Percentiles rank a stretch among this genome's conserved stretches.
Evolutionary conservation across 306 rosid genomes (phyloP).

Genomic region (Corylus americana): DNA sequence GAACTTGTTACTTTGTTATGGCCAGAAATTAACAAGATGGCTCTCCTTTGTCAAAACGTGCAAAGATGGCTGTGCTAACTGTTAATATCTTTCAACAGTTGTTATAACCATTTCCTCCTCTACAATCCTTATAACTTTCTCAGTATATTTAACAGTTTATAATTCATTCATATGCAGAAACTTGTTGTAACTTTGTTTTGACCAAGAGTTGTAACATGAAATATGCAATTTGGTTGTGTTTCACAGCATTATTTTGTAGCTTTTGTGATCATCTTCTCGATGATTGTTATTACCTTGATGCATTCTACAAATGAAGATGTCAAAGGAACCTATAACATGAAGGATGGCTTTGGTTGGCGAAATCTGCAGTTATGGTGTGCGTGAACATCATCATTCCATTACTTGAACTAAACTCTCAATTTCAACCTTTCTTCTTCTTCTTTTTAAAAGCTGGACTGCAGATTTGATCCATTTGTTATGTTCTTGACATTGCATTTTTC

Average conservation of each 20-base stretch:
- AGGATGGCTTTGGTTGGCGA: not conserved
- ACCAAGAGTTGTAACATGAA: not conserved
- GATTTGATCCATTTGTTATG: not conserved
- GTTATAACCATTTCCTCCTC: not conserved
- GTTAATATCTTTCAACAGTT: not conserved
- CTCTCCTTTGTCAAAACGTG: constrained; percentile 1
- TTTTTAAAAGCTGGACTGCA: not conserved
- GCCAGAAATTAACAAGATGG: not conserved
- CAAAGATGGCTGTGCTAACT: not conserved
- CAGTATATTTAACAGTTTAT: not conserved
- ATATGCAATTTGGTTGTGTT: not conserved
- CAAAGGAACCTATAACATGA: not conserved
- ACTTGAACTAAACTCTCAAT: not conserved
- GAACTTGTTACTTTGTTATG: not conserved
- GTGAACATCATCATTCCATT: not conserved
- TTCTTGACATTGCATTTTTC: not conserved
- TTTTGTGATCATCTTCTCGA: not conserved
- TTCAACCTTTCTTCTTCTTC: not conserved
- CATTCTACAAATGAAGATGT: not conserved
- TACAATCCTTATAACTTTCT: not conserved
- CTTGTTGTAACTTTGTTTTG: not conserved
- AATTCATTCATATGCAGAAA: not conserved
- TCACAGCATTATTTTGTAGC: not conserved
- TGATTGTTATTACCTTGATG: not conserved
- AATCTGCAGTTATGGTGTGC: not conserved